Evolutionary conservation across 2,329 filamentous ascomycete species (phyloP).

Genomic region (Orbilia brochopaga): DNA sequence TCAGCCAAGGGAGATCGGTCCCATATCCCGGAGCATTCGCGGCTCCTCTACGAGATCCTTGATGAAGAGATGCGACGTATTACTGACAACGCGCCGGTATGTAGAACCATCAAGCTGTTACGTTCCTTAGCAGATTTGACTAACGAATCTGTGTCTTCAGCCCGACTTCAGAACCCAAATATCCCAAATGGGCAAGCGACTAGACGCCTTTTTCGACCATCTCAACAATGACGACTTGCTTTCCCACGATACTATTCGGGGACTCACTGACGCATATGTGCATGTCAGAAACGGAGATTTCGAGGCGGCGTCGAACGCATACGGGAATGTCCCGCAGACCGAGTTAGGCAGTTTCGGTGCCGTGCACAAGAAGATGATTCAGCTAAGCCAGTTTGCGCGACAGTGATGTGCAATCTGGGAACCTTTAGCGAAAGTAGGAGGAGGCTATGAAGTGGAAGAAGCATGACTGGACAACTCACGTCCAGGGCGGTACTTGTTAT

Average conservation of each 20-base stretch:
- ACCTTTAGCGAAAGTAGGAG: neutral
- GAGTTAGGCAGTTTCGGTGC: constrained; percentile 18
- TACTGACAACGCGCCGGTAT: constrained; percentile 75
- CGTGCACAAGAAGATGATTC: constrained; percentile 47
- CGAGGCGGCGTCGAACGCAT: constrained; percentile 63
- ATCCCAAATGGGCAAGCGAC: constrained; percentile 88
- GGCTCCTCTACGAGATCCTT: constrained; percentile 80
- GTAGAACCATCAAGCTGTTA: constrained; percentile 8
- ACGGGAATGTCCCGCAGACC: constrained; percentile 7
- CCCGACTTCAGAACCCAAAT: constrained; percentile 85
- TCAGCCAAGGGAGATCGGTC: constrained; percentile 77
- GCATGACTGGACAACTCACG: neutral
- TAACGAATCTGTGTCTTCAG: constrained; percentile 17
- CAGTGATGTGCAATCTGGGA: neutral
- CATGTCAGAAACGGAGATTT: constrained; percentile 81
- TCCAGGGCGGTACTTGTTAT: constrained; percentile 26
- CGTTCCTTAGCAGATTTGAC: neutral
- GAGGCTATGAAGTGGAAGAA: neutral
- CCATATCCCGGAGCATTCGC: constrained; percentile 79
- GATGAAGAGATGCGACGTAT: constrained; percentile 86
- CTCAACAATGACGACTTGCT: constrained; percentile 83
- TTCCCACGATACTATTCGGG: constrained; percentile 12
- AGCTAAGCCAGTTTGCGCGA: constrained; percentile 27
- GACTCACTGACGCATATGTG: constrained; percentile 36
- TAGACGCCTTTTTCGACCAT: constrained; percentile 94